Base-by-base conservation (phyloP, 805 yeast species). In the Yarrowia sp. region DNA sequence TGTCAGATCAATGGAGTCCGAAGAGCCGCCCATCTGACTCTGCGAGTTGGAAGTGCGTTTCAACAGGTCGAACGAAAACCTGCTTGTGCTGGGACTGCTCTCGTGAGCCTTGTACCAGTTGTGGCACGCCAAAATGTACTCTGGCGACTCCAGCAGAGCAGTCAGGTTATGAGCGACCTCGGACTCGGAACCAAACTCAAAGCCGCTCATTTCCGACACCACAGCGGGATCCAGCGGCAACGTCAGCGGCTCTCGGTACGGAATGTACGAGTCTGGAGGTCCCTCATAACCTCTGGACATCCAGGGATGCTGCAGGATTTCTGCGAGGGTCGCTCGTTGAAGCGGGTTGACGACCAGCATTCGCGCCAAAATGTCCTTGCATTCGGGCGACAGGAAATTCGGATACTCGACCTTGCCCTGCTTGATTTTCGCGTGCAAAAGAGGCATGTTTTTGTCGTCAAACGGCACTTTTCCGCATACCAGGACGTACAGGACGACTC, bases 401-500 rank as follows among this genome's bases (percentile, higher is more conserved):
- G 99, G 98, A 76, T 95, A 95, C 71, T 92, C 97, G 12, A 95
- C 97, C 70, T 87, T 83, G 47, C 98, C 99, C 72, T 87, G 85
- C 76, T 94, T 95, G 76, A 95, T 95, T 77, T 93, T 93, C 71
- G 92, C 96, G 77, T 95, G 99, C 73, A 95, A 82, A 1, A 90
- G 93, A 55, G 93, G 88, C 71, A 96, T 96, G 72, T 91, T 87
- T 74, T 92, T 96, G 76, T 95, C 98, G 77, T 95, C 99, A 77
- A 95, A 95, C 9, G 99, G 99, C 14, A 95, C 98, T 76, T 92
- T 93, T 67, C 99, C 99, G 77, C 98, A 93, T 1, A 95, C 97
- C 70, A 95, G 82, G 9, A 95, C 99, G 75, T 92, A 95, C 63
- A 95, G 79, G 0, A 95, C 98, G 39, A 95, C 97, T 71, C 99